These are phyloP conservation scores for Fusarium protoensiforme DNA, from an alignment of 2,329 filamentous ascomycete species.

Conservation along the genomic window DNA sequence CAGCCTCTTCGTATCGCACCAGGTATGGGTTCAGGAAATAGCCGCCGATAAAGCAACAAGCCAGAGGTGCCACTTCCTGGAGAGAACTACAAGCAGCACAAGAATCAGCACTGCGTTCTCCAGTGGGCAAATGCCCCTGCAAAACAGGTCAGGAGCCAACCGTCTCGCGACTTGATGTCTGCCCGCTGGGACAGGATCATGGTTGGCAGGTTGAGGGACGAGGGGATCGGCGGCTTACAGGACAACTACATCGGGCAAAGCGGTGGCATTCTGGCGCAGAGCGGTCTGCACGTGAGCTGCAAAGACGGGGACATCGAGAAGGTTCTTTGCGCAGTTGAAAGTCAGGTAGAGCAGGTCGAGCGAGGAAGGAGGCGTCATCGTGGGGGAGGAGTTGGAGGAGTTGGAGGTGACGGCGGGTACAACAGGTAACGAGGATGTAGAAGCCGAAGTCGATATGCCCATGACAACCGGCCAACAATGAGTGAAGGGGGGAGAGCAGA, in stretches of 20 bases:
- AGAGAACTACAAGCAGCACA: constrained; percentile 68
- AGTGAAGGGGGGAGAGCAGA: constrained; percentile 1
- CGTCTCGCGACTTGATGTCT: constrained; percentile 15
- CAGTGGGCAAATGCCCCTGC: constrained; percentile 13
- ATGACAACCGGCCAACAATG: constrained; percentile 4
- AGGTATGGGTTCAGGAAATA: constrained; percentile 83
- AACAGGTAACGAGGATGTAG: constrained; percentile 4
- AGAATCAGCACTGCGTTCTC: constrained; percentile 36
- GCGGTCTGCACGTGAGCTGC: constrained; percentile 74
- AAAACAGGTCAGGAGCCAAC: background rate
- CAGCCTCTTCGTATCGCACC: constrained; percentile 74
- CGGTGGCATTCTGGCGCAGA: constrained; percentile 61
- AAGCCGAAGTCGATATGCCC: constrained; percentile 11
- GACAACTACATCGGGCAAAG: constrained; percentile 65
- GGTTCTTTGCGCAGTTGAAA: constrained; percentile 85
- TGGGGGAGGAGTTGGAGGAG: constrained; percentile 19
- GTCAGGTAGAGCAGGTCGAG: constrained; percentile 83
- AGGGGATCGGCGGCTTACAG: constrained; percentile 58
- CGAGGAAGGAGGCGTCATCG: constrained; percentile 56
- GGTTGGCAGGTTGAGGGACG: constrained; percentile 9
- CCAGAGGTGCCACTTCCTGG: constrained; percentile 89
- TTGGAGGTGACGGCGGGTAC: constrained; percentile 1
- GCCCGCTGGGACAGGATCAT: constrained; percentile 12
- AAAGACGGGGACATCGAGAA: constrained; percentile 77
- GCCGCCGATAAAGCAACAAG: constrained; percentile 86